Conservation (phyloP, 2,329 filamentous ascomycete genomes). For the Penicillium polonicum region DNA sequence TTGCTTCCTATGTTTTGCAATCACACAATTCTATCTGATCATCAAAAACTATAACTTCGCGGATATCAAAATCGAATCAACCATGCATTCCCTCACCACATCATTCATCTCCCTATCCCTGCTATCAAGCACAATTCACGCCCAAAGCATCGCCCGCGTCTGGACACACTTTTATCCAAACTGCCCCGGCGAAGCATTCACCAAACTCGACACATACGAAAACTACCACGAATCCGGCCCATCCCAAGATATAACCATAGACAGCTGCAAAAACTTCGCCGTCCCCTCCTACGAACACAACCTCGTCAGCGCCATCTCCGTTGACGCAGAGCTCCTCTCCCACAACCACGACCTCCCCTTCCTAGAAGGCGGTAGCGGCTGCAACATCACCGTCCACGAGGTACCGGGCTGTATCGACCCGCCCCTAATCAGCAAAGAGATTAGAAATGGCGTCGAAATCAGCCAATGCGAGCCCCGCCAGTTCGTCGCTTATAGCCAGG, state of each 20-base stretch:
- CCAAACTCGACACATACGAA: slow-evolving; percentile 23
- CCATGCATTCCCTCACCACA: slow-evolving; percentile 20
- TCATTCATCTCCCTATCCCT: slow-evolving; percentile 17
- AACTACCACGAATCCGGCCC: slow-evolving; percentile 26
- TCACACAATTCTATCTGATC: not conserved
- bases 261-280: slow-evolving; percentile 27
- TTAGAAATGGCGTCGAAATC: slow-evolving; percentile 22
- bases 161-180: slow-evolving; percentile 33
- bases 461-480: slow-evolving; percentile 27
- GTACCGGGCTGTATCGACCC: slow-evolving; percentile 32
- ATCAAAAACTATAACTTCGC: not conserved
- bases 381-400: slow-evolving; percentile 36
- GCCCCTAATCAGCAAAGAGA: slow-evolving; percentile 27
- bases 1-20: not conserved
- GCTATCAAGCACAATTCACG: slow-evolving; percentile 20
- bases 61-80: not conserved
- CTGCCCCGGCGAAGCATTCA: slow-evolving; percentile 26
- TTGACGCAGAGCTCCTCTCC: slow-evolving; percentile 27
- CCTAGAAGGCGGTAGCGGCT: slow-evolving; percentile 17
- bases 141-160: slow-evolving; percentile 29
- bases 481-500: slow-evolving; percentile 27
- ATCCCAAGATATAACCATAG: slow-evolving; percentile 22
- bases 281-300: slow-evolving; percentile 26
- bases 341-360: slow-evolving; percentile 16
- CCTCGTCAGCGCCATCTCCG: slow-evolving; percentile 29